A percentile compares a stretch with the other conserved stretches of the same genome.
phyloP scores from a whole-genome alignment of 2,329 filamentous ascomycete genomes.

The Parascedosporium putredinis region DNA sequence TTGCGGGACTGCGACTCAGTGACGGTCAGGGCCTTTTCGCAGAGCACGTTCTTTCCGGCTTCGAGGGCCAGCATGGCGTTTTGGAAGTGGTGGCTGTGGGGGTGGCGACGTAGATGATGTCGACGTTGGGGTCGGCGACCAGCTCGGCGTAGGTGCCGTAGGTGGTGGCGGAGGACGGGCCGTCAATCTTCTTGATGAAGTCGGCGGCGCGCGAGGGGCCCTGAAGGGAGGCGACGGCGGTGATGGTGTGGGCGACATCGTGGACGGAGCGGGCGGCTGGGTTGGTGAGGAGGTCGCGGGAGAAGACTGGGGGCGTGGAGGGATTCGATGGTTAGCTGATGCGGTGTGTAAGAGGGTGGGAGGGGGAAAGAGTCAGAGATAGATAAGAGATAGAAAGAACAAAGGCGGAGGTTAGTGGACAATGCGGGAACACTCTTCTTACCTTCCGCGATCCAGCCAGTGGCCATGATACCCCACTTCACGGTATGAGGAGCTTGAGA shows the following conservation, averaged over 20 bases:
- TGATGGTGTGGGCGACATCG: constrained; percentile 67
- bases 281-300: constrained; percentile 68
- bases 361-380: background rate
- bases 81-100: constrained; percentile 92
- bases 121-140: constrained; percentile 65
- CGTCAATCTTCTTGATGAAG: constrained; percentile 62
- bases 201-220: constrained; percentile 57
- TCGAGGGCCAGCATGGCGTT: constrained; percentile 77
- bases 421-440: too few species aligned
- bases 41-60: constrained; percentile 79
- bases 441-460: constrained; percentile 49
- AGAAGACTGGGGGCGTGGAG: constrained; percentile 42
- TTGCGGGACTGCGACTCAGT: constrained; percentile 67
- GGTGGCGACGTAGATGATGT: constrained; percentile 82
- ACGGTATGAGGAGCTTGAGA: constrained; percentile 30
- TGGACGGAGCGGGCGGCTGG: constrained; percentile 57
- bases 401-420: too few species aligned
- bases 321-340: too few species aligned
- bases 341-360: background rate
- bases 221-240: constrained; percentile 70
- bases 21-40: constrained; percentile 84
- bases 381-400: too few species aligned
- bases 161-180: constrained; percentile 55
- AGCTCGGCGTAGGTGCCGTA: constrained; percentile 79
- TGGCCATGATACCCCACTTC: constrained; percentile 53